Evolutionary conservation across 2,329 filamentous ascomycete genomes (phyloP).

Genomic region (Ceratocystis cacaofunesta): DNA sequence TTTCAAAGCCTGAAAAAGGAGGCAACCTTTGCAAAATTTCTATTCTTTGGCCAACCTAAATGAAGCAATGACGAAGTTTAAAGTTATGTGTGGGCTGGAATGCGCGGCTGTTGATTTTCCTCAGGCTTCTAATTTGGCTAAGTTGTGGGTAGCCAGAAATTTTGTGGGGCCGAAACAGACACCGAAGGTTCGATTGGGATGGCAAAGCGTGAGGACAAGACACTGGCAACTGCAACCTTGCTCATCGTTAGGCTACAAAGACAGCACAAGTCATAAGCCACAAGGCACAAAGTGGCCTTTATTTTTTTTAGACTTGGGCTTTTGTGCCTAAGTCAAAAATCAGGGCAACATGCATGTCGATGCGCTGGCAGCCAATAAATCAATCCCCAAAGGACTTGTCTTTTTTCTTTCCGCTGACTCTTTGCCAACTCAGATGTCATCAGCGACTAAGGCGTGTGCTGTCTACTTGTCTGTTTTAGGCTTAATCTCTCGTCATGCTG

Average conservation of each 20-base stretch:
- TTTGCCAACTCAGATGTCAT: neutral
- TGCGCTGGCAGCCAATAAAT: neutral
- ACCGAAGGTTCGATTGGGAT: neutral
- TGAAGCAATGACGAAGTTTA: neutral
- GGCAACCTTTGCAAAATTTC: neutral
- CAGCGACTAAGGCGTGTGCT: neutral
- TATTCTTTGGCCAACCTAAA: neutral
- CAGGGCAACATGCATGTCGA: neutral
- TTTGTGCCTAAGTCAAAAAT: neutral
- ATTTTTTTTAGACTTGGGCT: neutral
- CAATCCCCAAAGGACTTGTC: neutral
- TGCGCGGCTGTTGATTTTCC: constrained; percentile 1
- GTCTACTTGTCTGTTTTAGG: neutral
- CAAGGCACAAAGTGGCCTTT: neutral
- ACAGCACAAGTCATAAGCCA: neutral
- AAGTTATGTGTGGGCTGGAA: neutral
- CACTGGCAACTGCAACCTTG: neutral
- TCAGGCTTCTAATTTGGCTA: neutral
- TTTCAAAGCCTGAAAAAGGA: neutral
- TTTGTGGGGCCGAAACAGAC: neutral
- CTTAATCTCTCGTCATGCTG: neutral
- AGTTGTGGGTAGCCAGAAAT: neutral
- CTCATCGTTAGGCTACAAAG: neutral
- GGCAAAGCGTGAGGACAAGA: neutral
- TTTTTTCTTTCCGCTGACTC: neutral